These are phyloP conservation scores for Ascochyta rabiei DNA, from an alignment of 2,329 filamentous ascomycete species.

Conservation along the genomic window DNA sequence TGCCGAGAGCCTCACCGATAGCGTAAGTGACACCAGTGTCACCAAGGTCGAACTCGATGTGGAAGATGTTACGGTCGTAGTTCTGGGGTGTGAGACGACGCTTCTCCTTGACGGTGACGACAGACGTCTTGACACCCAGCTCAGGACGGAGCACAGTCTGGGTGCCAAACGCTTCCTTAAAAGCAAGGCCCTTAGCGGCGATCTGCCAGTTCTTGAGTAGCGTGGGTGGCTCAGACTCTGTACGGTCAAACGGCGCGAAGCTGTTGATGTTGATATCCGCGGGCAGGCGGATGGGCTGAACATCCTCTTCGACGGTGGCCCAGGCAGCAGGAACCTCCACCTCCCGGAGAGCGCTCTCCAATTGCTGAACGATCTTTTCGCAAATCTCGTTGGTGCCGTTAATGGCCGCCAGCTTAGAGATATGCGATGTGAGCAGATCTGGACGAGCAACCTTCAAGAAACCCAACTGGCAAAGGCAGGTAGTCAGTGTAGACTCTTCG, in stretches of 20 bases:
- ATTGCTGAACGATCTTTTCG: constrained; percentile 63
- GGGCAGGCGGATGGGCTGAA: constrained; percentile 61
- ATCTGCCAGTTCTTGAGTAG: constrained; percentile 79
- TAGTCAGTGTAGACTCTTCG: constrained; percentile 65
- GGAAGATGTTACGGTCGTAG: constrained; percentile 99
- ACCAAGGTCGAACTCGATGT: constrained; percentile 97
- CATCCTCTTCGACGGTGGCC: constrained; percentile 70
- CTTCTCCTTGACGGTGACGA: constrained; percentile 93
- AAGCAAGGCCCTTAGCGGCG: constrained; percentile 83
- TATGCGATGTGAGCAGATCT: constrained; percentile 64
- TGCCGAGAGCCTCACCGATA: constrained; percentile 94
- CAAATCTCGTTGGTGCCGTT: constrained; percentile 66
- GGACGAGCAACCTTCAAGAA: constrained; percentile 81
- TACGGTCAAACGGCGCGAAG: constrained; percentile 80
- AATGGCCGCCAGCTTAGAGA: constrained; percentile 69
- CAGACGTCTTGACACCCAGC: constrained; percentile 80
- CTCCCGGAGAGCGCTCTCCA: constrained; percentile 73
- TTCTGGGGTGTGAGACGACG: constrained; percentile 83
- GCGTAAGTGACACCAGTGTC: constrained; percentile 91
- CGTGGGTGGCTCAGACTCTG: constrained; percentile 70
- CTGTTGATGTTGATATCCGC: constrained; percentile 75
- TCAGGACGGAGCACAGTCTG: constrained; percentile 79
- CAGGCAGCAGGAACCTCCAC: constrained; percentile 81
- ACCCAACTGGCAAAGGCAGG: constrained; percentile 76
- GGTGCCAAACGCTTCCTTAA: constrained; percentile 92